Evolutionary conservation across 345 rosid species (phyloP), one percentile per base, ranked within the genome.

Genomic region (Ailanthus altissimus): DNA sequence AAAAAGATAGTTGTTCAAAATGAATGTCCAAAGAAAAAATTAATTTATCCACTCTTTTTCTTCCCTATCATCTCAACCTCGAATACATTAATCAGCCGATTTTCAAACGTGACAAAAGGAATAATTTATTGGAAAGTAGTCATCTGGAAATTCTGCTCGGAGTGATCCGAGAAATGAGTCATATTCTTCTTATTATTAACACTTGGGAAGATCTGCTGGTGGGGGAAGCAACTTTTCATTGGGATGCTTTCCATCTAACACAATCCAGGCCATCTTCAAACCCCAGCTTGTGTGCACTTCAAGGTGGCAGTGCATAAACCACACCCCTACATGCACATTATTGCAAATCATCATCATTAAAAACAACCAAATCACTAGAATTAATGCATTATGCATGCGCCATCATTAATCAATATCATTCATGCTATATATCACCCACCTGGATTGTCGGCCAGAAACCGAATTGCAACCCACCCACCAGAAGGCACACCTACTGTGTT

Each of bases 261-360:
- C 92, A 42, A 87, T 75, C 92, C 92, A 90, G 53, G 91, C 92
- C 92, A 87, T 87, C 79, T 81, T 87, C n/a, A n/a, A 76, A 62
- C 94, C 94, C 92, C 94, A 90, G 73, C 89, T 90, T 20, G 92
- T 89, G 84, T 90, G 94, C 60, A 87, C 89, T 80, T 90, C 94
- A n/a, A n/a, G n/a, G n/a, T n/a, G n/a, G n/a, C n/a, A n/a, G n/a
- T n/a, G n/a, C n/a, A n/a, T n/a, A n/a, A n/a, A n/a, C n/a, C n/a
- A n/a, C n/a, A n/a, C n/a, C n/a, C n/a, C 65, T 13, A 15, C 51
- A 46, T 4, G 11, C 50, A 46, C 50, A 8, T 4, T 46, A 2
- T 46, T 46, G 50, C 11, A 2, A 46, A 6, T 8, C 50, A 6
- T 2, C 51, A 47, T 47, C 51, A 46, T 46, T 14, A 8, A 49